Percentiles rank a stretch among this genome's conserved stretches.
Evolutionary conservation across 306 rosid species (phyloP).

Genomic region (Mucuna pruriens): DNA sequence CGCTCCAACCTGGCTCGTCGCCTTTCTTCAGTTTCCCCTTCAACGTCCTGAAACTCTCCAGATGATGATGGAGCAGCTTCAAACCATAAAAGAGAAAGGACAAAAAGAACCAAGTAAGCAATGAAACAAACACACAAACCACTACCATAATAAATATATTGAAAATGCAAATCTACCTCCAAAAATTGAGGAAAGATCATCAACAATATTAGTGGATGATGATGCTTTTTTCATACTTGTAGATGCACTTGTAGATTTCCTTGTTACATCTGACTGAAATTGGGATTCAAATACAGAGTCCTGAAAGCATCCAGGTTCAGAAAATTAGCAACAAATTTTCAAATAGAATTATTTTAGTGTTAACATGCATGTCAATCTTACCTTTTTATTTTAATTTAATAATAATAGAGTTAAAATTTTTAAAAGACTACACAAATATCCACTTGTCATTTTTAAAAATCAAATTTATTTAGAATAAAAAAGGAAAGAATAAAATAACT

Average conservation of each 20-base stretch:
- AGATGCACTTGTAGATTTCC: conserved; percentile 59
- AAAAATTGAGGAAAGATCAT: conserved; percentile 92
- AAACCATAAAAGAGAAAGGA: conserved; percentile 38
- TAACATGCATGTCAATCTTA: background rate
- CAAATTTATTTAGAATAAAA: conserved; percentile 16
- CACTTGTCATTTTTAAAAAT: conserved; percentile 13
- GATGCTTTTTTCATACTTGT: conserved; percentile 76
- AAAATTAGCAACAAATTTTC: conserved; percentile 37
- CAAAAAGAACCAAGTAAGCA: conserved; percentile 28
- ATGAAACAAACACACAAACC: conserved; percentile 15
- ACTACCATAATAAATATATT: conserved; percentile 19
- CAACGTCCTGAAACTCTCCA: conserved; percentile 85
- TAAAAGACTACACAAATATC: background rate
- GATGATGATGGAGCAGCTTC: conserved; percentile 79
- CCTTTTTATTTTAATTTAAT: conserved; percentile 3
- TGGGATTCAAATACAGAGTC: conserved; percentile 64
- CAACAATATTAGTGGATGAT: conserved; percentile 81
- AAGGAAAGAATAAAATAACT: conserved; percentile 21
- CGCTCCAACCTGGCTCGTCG: conserved; percentile 95
- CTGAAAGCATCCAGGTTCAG: conserved; percentile 50
- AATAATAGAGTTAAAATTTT: background rate
- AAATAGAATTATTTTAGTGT: conserved; percentile 2
- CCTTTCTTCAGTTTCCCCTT: conserved; percentile 96
- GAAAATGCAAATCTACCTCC: conserved; percentile 63
- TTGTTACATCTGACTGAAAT: conserved; percentile 70